Percentiles rank a stretch among this genome's conserved stretches.
Conservation (phyloP, 2,329 filamentous ascomycete species). For the Claviceps purpurea region DNA sequence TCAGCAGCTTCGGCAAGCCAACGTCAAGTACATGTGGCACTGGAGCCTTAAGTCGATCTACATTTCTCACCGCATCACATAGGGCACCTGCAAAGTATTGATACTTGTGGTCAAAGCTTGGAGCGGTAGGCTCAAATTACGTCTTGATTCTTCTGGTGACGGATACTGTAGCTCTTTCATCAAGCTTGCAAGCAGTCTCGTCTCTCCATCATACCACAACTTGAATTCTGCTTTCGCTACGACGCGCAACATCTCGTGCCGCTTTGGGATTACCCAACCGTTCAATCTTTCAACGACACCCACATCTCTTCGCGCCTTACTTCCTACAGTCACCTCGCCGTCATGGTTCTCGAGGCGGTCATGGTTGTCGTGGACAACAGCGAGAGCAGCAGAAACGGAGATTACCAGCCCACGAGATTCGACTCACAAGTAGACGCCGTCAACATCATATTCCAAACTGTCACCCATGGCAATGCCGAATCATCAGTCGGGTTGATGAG, state of each 20-base stretch:
- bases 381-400: constrained; percentile 95
- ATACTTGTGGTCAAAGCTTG: constrained; percentile 8
- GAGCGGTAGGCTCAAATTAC: constrained; percentile 28
- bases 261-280: not conserved
- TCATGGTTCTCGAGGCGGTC: constrained; percentile 96
- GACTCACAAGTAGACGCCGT: constrained; percentile 93
- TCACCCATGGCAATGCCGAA: constrained; percentile 90
- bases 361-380: constrained; percentile 99
- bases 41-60: constrained; percentile 8
- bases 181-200: constrained; percentile 5
- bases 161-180: constrained; percentile 1
- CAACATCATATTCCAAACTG: constrained; percentile 87
- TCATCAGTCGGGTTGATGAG: constrained; percentile 97
- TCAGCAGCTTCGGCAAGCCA: constrained; percentile 1
- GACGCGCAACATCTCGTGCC: not conserved
- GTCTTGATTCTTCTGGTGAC: constrained; percentile 10
- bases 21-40: not conserved
- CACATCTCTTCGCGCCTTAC: not conserved
- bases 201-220: not conserved
- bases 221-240: not conserved
- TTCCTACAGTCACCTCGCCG: constrained; percentile 31
- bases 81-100: not conserved
- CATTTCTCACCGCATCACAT: not conserved
- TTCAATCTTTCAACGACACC: not conserved
- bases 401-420: constrained; percentile 82